Evolutionary conservation across 2,329 filamentous ascomycete species (phyloP).

Genomic region (Polychaeton citri): DNA sequence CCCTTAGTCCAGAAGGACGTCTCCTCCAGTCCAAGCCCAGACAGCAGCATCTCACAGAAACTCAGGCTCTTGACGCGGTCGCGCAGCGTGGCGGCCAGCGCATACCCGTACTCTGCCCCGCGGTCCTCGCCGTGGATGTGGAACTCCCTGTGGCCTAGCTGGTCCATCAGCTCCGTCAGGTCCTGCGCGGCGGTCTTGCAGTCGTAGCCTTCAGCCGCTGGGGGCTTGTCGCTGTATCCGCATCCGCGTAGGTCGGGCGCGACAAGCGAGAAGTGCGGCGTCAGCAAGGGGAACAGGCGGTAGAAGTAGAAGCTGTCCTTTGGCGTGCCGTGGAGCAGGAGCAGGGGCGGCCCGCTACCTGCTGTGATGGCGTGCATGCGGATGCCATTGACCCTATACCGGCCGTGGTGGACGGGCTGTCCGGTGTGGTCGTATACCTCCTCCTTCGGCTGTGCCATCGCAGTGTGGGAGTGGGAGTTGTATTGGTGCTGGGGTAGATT

Average conservation of each 20-base stretch:
- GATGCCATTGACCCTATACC: slow-evolving; percentile 20
- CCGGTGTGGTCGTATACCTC: slow-evolving; percentile 19
- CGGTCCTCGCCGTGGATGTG: slow-evolving; percentile 23
- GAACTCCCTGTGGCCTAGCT: slow-evolving; percentile 21
- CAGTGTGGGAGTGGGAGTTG: no score
- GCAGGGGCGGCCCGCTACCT: slow-evolving; percentile 15
- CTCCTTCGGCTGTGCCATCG: no score
- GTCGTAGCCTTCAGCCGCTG: slow-evolving; percentile 25
- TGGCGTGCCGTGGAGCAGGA: slow-evolving; percentile 20
- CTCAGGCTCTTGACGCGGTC: slow-evolving; percentile 19
- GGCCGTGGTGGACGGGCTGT: slow-evolving; percentile 16
- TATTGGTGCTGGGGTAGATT: no score
- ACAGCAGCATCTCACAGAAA: slow-evolving; percentile 23
- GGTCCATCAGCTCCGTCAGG: slow-evolving; percentile 22
- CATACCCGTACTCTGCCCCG: slow-evolving; percentile 24
- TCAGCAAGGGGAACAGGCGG: slow-evolving; percentile 21
- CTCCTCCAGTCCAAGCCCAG: slow-evolving; percentile 20
- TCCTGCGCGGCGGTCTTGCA: slow-evolving; percentile 23
- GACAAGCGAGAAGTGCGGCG: slow-evolving; percentile 23
- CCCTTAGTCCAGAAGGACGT: slow-evolving; percentile 18
- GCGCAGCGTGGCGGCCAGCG: slow-evolving; percentile 18
- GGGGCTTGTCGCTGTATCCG: slow-evolving; percentile 27
- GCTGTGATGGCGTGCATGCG: slow-evolving; percentile 22
- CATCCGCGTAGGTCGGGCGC: slow-evolving; percentile 26
- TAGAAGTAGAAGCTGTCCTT: slow-evolving; percentile 26